phyloP scores from a whole-genome alignment of 2,329 filamentous ascomycete genomes.

The Pseudogymnoascus sp. region DNA sequence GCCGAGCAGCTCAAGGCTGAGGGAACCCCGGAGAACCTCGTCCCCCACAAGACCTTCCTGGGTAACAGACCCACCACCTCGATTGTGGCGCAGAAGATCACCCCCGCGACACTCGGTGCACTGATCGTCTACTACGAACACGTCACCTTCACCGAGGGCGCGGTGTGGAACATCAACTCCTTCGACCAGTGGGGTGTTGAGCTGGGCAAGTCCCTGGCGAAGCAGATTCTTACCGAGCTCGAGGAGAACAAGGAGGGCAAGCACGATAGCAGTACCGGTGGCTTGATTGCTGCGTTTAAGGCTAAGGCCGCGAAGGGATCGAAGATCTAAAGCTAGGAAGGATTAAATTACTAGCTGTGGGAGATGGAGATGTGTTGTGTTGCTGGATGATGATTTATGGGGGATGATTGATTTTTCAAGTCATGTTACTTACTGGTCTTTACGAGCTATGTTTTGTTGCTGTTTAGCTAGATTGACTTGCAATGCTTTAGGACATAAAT shows the following conservation, averaged over 20 bases:
- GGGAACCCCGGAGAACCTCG: conserved; percentile 62
- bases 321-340: background rate
- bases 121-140: conserved; percentile 99
- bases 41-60: conserved; percentile 98
- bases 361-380: background rate
- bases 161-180: conserved; percentile 98
- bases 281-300: conserved; percentile 90
- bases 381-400: background rate
- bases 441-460: conserved; percentile 1
- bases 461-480: background rate
- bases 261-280: conserved; percentile 83
- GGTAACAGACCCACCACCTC: conserved; percentile 96
- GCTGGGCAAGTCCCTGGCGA: conserved; percentile 90
- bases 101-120: conserved; percentile 84
- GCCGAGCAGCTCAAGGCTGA: conserved; percentile 71
- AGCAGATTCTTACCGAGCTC: conserved; percentile 81
- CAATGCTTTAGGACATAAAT: background rate
- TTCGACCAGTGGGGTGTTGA: conserved; percentile 99
- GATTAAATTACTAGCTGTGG: background rate
- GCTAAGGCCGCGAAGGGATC: conserved; percentile 34
- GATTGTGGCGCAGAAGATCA: conserved; percentile 85
- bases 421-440: background rate
- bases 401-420: background rate
- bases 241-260: conserved; percentile 63
- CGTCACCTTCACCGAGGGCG: conserved; percentile 93